phyloP scores from a whole-genome alignment of 768 basidiomycete genomes.

The Clitopilus passeckerianus region DNA sequence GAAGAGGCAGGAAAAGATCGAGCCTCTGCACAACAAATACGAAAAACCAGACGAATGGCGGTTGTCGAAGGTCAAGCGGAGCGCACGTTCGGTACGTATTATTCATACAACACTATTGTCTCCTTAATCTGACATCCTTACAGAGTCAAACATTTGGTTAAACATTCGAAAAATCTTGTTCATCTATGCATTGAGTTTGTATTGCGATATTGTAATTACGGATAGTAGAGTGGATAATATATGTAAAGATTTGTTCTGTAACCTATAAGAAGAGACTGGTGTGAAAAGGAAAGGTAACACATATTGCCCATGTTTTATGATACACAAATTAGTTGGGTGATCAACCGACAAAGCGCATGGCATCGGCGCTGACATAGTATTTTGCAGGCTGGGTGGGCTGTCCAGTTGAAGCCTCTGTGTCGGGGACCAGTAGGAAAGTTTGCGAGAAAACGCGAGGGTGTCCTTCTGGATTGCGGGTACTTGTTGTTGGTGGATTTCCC shows the following conservation, averaged over 20 bases:
- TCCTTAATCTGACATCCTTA: slow-evolving; percentile 13
- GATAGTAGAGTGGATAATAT: not conserved
- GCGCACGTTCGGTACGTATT: slow-evolving; percentile 68
- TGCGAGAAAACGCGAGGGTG: slow-evolving; percentile 85
- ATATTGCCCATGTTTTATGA: not conserved
- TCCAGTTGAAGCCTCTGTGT: slow-evolving; percentile 56
- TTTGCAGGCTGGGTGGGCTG: slow-evolving; percentile 73
- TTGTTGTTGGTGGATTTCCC: slow-evolving; percentile 51
- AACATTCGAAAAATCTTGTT: slow-evolving; percentile 13
- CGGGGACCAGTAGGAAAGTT: slow-evolving; percentile 81
- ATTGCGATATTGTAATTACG: not conserved
- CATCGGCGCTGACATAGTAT: slow-evolving; percentile 77
- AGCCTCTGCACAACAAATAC: slow-evolving; percentile 93
- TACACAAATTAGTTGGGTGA: not conserved
- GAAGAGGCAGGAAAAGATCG: slow-evolving; percentile 95
- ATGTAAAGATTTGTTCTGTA: not conserved
- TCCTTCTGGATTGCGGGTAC: slow-evolving; percentile 56
- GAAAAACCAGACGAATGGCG: slow-evolving; percentile 96
- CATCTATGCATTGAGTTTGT: not conserved
- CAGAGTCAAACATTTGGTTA: slow-evolving; percentile 91
- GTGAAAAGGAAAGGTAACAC: not conserved
- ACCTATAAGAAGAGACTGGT: no score
- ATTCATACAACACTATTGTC: not conserved
- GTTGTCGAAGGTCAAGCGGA: slow-evolving; percentile 86
- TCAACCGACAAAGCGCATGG: slow-evolving; percentile 74